Percentiles rank a stretch among this genome's conserved stretches.
phyloP scores from a whole-genome alignment of 495 filamentous ascomycete genomes.

The Saxispiralis lemnorum region DNA sequence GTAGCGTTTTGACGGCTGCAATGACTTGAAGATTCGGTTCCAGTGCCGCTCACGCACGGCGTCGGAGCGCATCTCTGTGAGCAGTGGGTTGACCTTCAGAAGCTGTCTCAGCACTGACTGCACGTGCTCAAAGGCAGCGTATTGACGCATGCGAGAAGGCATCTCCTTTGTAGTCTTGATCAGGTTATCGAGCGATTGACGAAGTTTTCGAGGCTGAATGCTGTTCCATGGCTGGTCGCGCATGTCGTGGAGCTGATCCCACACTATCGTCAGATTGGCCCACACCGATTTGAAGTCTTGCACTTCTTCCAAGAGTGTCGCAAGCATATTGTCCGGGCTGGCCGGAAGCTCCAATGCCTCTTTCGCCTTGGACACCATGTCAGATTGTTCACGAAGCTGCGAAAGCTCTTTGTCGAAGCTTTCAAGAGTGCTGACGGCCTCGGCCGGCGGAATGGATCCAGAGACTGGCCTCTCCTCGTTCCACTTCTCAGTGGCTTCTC shows the following conservation, averaged over 20 bases:
- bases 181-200: conserved; percentile 69
- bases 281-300: conserved; percentile 98
- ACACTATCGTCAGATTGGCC: conserved; percentile 84
- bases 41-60: conserved; percentile 91
- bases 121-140: conserved; percentile 95
- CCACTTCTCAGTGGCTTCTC: conserved; percentile 68
- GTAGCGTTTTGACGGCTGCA: conserved; percentile 80
- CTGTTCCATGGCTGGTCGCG: conserved; percentile 82
- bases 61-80: conserved; percentile 89
- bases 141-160: conserved; percentile 96
- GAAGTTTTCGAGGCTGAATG: conserved; percentile 78
- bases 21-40: conserved; percentile 87
- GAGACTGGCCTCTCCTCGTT: conserved; percentile 92
- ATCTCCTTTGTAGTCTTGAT: conserved; percentile 99
- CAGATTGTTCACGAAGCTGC: conserved; percentile 62
- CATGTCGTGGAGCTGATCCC: conserved; percentile 89
- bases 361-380: conserved; percentile 90
- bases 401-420: conserved; percentile 70
- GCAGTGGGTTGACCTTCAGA: conserved; percentile 71
- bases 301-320: conserved; percentile 78
- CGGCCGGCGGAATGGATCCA: conserved; percentile 72
- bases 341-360: conserved; percentile 83
- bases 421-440: conserved; percentile 60
- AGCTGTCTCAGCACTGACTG: conserved; percentile 76
- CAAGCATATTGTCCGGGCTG: conserved; percentile 56